These are phyloP conservation scores for Grifola frondosa DNA, from an alignment of 1,284 basidiomycete genomes.

Conservation along the genomic window DNA sequence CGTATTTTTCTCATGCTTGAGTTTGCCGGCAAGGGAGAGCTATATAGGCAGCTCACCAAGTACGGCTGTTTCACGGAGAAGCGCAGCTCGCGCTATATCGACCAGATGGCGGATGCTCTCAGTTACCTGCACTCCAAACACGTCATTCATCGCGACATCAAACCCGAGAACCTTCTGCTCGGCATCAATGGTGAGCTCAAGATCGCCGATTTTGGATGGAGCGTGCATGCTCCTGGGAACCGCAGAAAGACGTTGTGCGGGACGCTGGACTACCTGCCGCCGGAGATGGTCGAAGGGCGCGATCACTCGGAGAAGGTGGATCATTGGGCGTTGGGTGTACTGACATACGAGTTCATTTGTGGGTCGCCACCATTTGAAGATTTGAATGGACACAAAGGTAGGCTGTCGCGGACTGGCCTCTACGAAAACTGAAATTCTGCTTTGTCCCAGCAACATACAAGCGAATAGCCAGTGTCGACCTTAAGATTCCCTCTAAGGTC, in stretches of 20 bases:
- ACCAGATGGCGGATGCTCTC: slow-evolving; percentile 98
- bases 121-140: slow-evolving; percentile 94
- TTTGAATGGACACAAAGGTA: slow-evolving; percentile 72
- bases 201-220: slow-evolving; percentile 99
- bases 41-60: slow-evolving; percentile 94
- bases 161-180: slow-evolving; percentile 95
- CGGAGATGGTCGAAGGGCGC: slow-evolving; percentile 95
- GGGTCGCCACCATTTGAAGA: slow-evolving; percentile 96
- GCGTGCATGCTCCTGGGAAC: slow-evolving; percentile 94
- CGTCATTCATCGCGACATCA: slow-evolving; percentile 99
- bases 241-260: slow-evolving; percentile 89
- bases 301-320: slow-evolving; percentile 91
- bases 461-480: slow-evolving; percentile 81
- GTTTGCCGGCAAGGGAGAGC: slow-evolving; percentile 93
- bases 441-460: slow-evolving; percentile 77
- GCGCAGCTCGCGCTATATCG: slow-evolving; percentile 85
- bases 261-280: slow-evolving; percentile 95
- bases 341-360: slow-evolving; percentile 93
- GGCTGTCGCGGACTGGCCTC: no score
- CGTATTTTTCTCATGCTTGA: slow-evolving; percentile 98
- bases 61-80: slow-evolving; percentile 86
- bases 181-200: slow-evolving; percentile 97
- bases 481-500: slow-evolving; percentile 69
- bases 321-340: slow-evolving; percentile 95
- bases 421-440: not conserved